A percentile compares a stretch with the other conserved stretches of the same genome.
Conservation (phyloP, 2,329 filamentous ascomycete genomes). For the Fusarium tjaetaba region DNA sequence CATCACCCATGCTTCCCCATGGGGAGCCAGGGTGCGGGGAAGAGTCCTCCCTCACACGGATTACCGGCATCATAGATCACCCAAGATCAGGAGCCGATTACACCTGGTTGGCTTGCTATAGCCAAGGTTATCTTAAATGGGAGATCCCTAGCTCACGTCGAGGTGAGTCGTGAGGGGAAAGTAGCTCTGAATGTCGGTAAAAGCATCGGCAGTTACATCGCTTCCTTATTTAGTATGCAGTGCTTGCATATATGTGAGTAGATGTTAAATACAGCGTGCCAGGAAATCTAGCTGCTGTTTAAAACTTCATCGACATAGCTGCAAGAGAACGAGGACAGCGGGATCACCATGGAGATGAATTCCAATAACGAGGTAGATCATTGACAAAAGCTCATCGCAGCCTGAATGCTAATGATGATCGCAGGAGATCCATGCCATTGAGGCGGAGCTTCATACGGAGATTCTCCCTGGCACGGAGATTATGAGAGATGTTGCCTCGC, state of each 20-base stretch:
- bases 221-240: neutral
- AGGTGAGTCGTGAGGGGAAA: neutral
- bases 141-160: neutral
- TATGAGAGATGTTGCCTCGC: neutral
- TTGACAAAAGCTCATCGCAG: rapidly evolving
- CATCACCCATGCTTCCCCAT: neutral
- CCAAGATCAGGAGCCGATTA: neutral
- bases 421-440: neutral
- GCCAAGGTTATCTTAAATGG: neutral
- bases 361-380: neutral
- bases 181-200: neutral
- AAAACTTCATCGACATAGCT: neutral
- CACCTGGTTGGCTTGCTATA: neutral
- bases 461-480: neutral
- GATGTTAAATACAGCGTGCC: neutral
- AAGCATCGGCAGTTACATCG: neutral
- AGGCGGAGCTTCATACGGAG: neutral
- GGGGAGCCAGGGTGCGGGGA: neutral
- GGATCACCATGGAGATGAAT: neutral
- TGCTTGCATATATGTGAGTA: neutral
- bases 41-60: neutral
- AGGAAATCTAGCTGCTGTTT: no score
- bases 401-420: neutral
- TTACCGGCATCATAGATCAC: neutral
- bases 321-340: neutral